A percentile compares a stretch with the other conserved stretches of the same genome.
These are phyloP conservation scores for Xylaria telfairii DNA, from an alignment of 495 filamentous ascomycete species.

Conservation along the genomic window DNA sequence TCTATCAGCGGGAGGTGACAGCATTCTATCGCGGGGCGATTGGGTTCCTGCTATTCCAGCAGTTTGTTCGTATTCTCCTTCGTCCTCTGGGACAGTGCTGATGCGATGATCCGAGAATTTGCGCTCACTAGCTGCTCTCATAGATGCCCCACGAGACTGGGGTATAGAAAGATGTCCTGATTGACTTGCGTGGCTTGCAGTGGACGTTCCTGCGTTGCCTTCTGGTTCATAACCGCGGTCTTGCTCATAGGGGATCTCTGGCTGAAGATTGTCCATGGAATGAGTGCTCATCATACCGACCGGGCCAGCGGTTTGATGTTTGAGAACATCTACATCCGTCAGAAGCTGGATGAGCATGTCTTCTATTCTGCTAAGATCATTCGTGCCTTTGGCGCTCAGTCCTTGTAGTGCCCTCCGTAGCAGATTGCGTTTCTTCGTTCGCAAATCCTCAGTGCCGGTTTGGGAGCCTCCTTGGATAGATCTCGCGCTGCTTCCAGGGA, in stretches of 20 bases:
- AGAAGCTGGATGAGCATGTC: slow-evolving; percentile 93
- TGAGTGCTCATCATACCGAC: slow-evolving; percentile 44
- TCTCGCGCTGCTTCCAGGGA: slow-evolving; percentile 67
- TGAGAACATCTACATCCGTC: slow-evolving; percentile 87
- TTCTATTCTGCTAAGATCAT: slow-evolving; percentile 90
- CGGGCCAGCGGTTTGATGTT: slow-evolving; percentile 60
- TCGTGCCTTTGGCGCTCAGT: slow-evolving; percentile 81
- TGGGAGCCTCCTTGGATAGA: slow-evolving; percentile 60
- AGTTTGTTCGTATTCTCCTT: slow-evolving; percentile 64
- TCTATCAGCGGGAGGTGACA: slow-evolving; percentile 55
- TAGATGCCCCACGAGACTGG: slow-evolving; percentile 67
- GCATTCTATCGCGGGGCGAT: slow-evolving; percentile 55
- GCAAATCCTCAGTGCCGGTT: slow-evolving; percentile 76
- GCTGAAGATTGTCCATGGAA: slow-evolving; percentile 62
- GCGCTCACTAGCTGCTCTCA: slow-evolving; percentile 64
- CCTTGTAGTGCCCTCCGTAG: slow-evolving; percentile 92
- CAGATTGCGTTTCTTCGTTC: slow-evolving; percentile 82
- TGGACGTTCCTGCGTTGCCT: slow-evolving; percentile 77
- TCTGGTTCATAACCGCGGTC: slow-evolving; percentile 83
- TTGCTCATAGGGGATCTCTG: slow-evolving; percentile 62
- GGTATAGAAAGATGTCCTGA: slow-evolving; percentile 78
- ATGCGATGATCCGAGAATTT: slow-evolving; percentile 77
- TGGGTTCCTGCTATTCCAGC: slow-evolving; percentile 44
- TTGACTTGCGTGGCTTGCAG: slow-evolving; percentile 69
- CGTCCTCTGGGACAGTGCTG: slow-evolving; percentile 86